Base-by-base conservation (phyloP, 768 basidiomycete species). In the Pisolithus microcarpus region DNA sequence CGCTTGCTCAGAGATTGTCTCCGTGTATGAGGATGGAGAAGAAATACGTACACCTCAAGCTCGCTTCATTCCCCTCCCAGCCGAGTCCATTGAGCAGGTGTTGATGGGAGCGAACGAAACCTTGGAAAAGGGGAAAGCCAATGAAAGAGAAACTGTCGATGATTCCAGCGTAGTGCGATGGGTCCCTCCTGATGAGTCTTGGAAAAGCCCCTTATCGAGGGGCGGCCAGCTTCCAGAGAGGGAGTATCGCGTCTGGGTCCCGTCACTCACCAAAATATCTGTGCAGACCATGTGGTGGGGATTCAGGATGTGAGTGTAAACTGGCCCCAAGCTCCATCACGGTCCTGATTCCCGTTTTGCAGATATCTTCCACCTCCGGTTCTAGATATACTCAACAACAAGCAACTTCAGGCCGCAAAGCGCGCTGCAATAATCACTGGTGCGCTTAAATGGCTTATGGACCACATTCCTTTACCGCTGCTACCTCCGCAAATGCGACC, bases 301-400 rank as follows among this genome's bases (percentile, higher is more conserved):
- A 4, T 91, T 85, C 59, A 73, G 87, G 38, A 67, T 90, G 69
- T 88, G 75, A 46, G 84, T 65, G 24, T 24, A 23, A 16, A 16
- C 38, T 9, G 46, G 3, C n/a, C n/a, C n/a, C 53, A 30, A 36
- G 34, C 21, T 16, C 23, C 39, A 39, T 6, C 42, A 39, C 19
- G 36, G 19, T 23, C 37, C 42, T 63, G 39, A 60, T 21, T 15
- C 18, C 23, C 16, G 36, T 30, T 31, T 23, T 44, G 13, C 52
- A 88, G 86, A 28, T 90, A 85, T 61, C 76, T 91, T 26, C 89
- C 89, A 0, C 86, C 87, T 28, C 83, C 87, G 0, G 79, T 90
- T 6, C 76, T 91, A 63, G 73, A 73, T 3, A 65, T 78, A 34
- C 75, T 91, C 26, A 75, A 82, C 58, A 77, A 80, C 58, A 77